These are phyloP conservation scores for Geotrichum australiense DNA, from an alignment of 1,139 yeast species.

Conservation along the genomic window DNA sequence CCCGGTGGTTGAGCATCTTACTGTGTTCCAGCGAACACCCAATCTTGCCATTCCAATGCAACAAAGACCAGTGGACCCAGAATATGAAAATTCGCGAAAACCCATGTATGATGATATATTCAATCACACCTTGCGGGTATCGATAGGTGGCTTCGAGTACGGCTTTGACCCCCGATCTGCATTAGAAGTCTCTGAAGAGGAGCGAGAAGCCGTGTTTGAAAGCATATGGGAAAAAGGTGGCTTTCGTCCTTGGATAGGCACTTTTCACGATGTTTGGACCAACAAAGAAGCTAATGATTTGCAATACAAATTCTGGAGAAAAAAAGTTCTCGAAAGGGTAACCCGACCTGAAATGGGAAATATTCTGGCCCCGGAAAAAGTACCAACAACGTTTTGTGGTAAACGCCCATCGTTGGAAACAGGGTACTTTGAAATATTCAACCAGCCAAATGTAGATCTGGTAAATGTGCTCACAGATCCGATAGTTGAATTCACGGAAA, in stretches of 20 bases:
- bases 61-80: conserved; percentile 19
- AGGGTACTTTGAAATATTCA: conserved; percentile 28
- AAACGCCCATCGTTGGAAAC: conserved; percentile 30
- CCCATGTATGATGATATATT: conserved; percentile 20
- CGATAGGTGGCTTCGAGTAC: conserved; percentile 24
- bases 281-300: conserved; percentile 24
- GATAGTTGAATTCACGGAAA: conserved; percentile 26
- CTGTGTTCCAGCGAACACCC: conserved; percentile 30
- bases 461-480: conserved; percentile 27
- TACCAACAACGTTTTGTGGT: conserved; percentile 29
- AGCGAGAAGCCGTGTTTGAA: conserved; percentile 24
- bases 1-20: conserved; percentile 21
- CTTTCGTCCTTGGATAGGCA: conserved; percentile 27
- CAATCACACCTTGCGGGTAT: conserved; percentile 18
- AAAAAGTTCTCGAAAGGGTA: conserved; percentile 24
- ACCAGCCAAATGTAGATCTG: conserved; percentile 29
- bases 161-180: conserved; percentile 17
- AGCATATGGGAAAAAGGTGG: conserved; percentile 26
- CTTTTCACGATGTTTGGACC: conserved; percentile 25
- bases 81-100: conserved; percentile 17
- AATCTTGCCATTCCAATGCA: conserved; percentile 28
- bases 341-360: conserved; percentile 25
- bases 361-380: conserved; percentile 27
- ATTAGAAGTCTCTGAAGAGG: conserved; percentile 23
- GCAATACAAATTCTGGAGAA: conserved; percentile 29